Conservation (phyloP, 176 grass and related monocot genomes). For the Phragmites australis region DNA sequence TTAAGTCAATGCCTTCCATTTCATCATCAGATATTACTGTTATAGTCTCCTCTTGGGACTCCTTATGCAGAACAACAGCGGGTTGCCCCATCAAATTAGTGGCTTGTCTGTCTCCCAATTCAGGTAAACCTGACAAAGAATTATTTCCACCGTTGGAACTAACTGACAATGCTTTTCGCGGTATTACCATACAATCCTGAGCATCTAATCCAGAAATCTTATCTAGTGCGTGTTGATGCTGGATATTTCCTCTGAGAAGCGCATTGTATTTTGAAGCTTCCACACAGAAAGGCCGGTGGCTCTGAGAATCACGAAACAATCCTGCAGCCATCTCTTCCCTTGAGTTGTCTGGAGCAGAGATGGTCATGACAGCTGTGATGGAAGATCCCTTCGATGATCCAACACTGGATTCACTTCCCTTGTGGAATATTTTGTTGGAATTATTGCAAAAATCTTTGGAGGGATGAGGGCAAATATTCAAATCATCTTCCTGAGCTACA, state of each 20-base stretch:
- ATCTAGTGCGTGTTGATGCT: conserved; percentile 7
- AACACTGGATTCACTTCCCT: conserved; percentile 53
- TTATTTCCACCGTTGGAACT: neutral
- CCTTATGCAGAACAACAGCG: conserved; percentile 18
- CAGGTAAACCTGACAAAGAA: conserved; percentile 28
- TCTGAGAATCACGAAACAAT: conserved; percentile 27
- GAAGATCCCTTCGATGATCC: conserved; percentile 59
- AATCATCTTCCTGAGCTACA: conserved; percentile 70
- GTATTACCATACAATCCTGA: conserved; percentile 14
- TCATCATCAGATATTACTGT: conserved; percentile 34
- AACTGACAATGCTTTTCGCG: neutral
- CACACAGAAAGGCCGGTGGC: neutral
- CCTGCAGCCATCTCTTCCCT: conserved; percentile 32
- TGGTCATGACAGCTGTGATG: conserved; percentile 29
- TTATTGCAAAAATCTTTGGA: conserved; percentile 37
- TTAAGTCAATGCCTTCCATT: conserved; percentile 52
- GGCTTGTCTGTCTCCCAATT: neutral
- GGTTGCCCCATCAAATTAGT: neutral
- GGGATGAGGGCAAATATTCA: conserved; percentile 19
- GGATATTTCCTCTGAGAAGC: neutral
- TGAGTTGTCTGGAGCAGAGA: conserved; percentile 35
- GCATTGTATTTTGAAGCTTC: conserved; percentile 32
- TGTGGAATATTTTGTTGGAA: conserved; percentile 40
- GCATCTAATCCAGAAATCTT: conserved; percentile 20
- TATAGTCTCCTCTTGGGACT: conserved; percentile 31